Evolutionary conservation across 192 early-diverging fungal species (phyloP).

Genomic region (Coemansia sp.): DNA sequence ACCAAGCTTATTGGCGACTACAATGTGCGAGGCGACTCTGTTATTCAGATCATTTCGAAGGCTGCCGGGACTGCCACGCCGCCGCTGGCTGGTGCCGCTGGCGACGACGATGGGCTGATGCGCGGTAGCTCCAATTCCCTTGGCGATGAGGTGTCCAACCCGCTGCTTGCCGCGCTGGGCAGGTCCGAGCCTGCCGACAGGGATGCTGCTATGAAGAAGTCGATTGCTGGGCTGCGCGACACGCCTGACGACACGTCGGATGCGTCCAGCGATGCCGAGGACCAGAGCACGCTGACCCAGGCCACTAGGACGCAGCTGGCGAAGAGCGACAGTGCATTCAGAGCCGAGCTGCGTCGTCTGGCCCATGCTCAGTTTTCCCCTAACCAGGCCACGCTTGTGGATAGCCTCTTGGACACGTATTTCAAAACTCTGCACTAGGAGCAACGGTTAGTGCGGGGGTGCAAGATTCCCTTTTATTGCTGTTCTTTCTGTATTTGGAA

Average conservation of each 20-base stretch:
- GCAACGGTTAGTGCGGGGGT: too few species aligned
- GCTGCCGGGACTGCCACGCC: slow-evolving; percentile 11
- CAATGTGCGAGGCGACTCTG: slow-evolving; percentile 24
- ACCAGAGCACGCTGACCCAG: background rate
- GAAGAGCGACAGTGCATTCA: slow-evolving; percentile 31
- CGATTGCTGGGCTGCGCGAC: background rate
- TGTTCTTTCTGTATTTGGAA: too few species aligned
- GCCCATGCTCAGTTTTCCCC: slow-evolving; percentile 21
- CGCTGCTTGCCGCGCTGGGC: slow-evolving; percentile 31
- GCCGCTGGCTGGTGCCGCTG: slow-evolving; percentile 5
- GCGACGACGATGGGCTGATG: background rate
- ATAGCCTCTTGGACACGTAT: slow-evolving; percentile 13
- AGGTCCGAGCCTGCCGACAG: background rate
- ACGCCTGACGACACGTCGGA: slow-evolving; percentile 11
- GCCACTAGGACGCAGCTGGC: slow-evolving; percentile 31
- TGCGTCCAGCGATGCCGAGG: slow-evolving; percentile 27
- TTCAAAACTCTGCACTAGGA: slow-evolving; percentile 11
- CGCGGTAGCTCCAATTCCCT: background rate
- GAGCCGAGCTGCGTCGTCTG: slow-evolving; percentile 29
- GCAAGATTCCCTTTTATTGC: too few species aligned
- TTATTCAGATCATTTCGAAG: slow-evolving; percentile 47
- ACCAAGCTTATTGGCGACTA: slow-evolving; percentile 50
- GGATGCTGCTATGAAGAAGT: background rate
- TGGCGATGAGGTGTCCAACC: slow-evolving; percentile 22
- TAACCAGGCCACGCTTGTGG: slow-evolving; percentile 25